Evolutionary conservation across 768 basidiomycete genomes (phyloP).

Genomic region (Phylloporus scabripes): DNA sequence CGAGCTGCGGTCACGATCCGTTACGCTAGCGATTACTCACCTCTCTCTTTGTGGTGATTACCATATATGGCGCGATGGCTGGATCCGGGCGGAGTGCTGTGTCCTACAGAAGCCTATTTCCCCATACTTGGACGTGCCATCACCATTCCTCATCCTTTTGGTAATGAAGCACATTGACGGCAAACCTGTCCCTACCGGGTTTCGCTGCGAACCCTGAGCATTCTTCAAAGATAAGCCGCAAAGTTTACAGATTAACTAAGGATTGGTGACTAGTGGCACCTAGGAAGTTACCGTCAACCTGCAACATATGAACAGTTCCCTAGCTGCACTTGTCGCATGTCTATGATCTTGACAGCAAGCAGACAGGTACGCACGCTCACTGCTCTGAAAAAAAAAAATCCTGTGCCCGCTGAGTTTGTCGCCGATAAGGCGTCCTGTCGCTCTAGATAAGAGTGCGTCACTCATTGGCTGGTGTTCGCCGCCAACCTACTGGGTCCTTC

Average conservation of each 20-base stretch:
- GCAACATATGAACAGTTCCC: neutral
- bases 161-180: neutral
- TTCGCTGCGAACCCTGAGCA: neutral
- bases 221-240: neutral
- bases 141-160: neutral
- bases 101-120: neutral
- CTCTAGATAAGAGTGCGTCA: constrained; percentile 15
- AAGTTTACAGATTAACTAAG: neutral
- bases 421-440: constrained; percentile 1
- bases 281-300: neutral
- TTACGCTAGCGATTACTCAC: neutral
- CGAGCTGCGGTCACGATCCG: neutral
- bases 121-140: constrained; percentile 1
- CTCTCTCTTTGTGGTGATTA: neutral
- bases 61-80: neutral
- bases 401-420: neutral
- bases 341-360: neutral
- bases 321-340: neutral
- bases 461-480: constrained; percentile 7
- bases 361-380: neutral
- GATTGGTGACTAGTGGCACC: neutral
- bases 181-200: neutral
- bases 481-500: constrained; percentile 1
- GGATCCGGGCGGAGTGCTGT: neutral
- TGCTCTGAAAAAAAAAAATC: neutral